Evolutionary conservation across 2,329 filamentous ascomycete species (phyloP).

Genomic region (Alternaria sp.): DNA sequence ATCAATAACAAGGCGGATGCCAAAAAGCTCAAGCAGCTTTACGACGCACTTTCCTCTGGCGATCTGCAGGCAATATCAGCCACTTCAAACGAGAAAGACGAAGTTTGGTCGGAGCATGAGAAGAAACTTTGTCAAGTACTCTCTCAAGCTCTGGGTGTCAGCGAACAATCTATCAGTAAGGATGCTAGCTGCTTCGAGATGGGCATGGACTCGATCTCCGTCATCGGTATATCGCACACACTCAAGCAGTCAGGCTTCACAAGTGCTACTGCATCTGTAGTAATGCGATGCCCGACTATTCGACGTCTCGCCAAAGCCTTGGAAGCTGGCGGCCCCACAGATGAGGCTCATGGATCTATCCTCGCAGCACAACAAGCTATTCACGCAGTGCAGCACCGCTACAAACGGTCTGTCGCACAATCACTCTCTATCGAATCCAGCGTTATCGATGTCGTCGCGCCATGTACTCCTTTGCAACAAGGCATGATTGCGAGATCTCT

Average conservation of each 20-base stretch:
- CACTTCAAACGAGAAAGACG: slow-evolving; percentile 18
- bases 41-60: slow-evolving; percentile 64
- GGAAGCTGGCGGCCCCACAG: slow-evolving; percentile 1
- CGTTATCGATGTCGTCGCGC: slow-evolving; percentile 74
- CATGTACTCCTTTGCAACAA: slow-evolving; percentile 85
- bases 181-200: slow-evolving; percentile 80
- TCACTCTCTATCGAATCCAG: slow-evolving; percentile 58
- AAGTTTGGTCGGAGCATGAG: slow-evolving; percentile 42
- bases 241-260: slow-evolving; percentile 69
- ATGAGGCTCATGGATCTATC: slow-evolving; percentile 32
- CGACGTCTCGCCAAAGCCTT: slow-evolving; percentile 49
- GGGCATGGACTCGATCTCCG: slow-evolving; percentile 87
- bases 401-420: slow-evolving; percentile 60
- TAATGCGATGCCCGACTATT: slow-evolving; percentile 66
- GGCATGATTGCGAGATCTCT: slow-evolving; percentile 80
- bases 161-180: slow-evolving; percentile 54
- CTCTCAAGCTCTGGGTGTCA: slow-evolving; percentile 58
- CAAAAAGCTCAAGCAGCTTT: slow-evolving; percentile 71
- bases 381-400: slow-evolving; percentile 67
- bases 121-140: slow-evolving; percentile 63
- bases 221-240: slow-evolving; percentile 69
- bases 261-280: slow-evolving; percentile 66
- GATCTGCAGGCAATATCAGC: slow-evolving; percentile 64
- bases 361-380: slow-evolving; percentile 66
- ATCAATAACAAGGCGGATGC: slow-evolving; percentile 88